phyloP scores from a whole-genome alignment of 2,329 filamentous ascomycete species.

The Fusarium cicatricum region DNA sequence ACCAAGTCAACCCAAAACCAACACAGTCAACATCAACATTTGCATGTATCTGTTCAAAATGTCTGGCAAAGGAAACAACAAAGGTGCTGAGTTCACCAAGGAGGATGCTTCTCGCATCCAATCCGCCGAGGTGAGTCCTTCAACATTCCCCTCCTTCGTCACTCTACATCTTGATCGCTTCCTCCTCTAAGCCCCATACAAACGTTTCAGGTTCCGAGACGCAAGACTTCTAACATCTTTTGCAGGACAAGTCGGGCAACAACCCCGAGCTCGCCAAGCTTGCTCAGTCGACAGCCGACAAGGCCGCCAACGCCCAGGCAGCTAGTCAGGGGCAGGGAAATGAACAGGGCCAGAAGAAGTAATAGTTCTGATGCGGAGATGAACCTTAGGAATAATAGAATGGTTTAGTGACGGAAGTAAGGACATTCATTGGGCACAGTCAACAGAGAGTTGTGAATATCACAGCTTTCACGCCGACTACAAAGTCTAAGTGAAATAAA shows the following conservation, averaged over 20 bases:
- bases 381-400: not conserved
- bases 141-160: no score
- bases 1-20: conserved; percentile 1
- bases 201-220: no score
- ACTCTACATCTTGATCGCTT: no score
- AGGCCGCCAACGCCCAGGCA: not conserved
- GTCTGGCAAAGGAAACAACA: not conserved
- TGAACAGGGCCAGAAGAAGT: no score
- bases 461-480: not conserved
- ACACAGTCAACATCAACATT: not conserved
- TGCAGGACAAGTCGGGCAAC: no score
- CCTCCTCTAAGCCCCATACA: no score
- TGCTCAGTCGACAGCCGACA: conserved; percentile 6
- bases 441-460: not conserved
- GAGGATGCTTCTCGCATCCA: no score
- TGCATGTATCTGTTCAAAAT: conserved; percentile 1
- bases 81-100: no score
- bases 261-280: conserved; percentile 7
- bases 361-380: not conserved
- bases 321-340: not conserved
- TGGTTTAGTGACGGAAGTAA: not conserved
- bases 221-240: no score
- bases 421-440: not conserved
- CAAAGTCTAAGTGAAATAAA: not conserved
- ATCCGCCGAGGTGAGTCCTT: no score